Base-by-base conservation (phyloP, 768 basidiomycete species). In the Lactarius psammicola region DNA sequence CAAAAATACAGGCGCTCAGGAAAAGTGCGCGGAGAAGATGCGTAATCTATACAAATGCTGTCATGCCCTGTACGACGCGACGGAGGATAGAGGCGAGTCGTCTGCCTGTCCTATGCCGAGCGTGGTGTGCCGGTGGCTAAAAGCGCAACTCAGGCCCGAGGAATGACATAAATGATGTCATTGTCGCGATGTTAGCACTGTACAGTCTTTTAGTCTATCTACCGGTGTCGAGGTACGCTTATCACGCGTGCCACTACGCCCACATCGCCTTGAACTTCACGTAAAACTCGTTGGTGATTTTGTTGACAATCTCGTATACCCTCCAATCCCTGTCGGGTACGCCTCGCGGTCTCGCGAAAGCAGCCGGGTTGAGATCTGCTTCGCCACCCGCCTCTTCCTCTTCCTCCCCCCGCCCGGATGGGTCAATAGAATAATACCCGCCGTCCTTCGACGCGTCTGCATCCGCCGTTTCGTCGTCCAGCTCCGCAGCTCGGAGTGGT, bases 251-350 rank as follows among this genome's bases (percentile, higher is more conserved):
- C 36, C 15, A 38, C 36, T 61, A 62, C 26, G 69, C 44, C 87
- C 87, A 87, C 77, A 87, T 88, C 9, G 79, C 82, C 68, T 74
- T 81, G 75, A 82, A 89, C 72, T 88, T 88, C 63, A 75, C 80
- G 10, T 82, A 75, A 62, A 89, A 88, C 68, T 87, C 83, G 10
- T 71, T 72, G 53, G 76, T 76, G 26, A 79, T 78, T 3, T 66
- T 78, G 31, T 76, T 70, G 9, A 87, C 76, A 15, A 87, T 76
- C 61, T 81, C 75, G 53, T 84, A 86, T 1, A 88, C 81, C 60
- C 69, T 78, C 86, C 86, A 85, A 67, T 88, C 86, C 4, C 67
- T 73, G 23, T 81, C 76, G 0, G 74, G 72, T 40, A 85, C 78
- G 44, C 78, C 77, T 4, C 58, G 57, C 0, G 84, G 84, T 63